Conservation (phyloP, 2,329 filamentous ascomycete species). For the Fusarium sp. region DNA sequence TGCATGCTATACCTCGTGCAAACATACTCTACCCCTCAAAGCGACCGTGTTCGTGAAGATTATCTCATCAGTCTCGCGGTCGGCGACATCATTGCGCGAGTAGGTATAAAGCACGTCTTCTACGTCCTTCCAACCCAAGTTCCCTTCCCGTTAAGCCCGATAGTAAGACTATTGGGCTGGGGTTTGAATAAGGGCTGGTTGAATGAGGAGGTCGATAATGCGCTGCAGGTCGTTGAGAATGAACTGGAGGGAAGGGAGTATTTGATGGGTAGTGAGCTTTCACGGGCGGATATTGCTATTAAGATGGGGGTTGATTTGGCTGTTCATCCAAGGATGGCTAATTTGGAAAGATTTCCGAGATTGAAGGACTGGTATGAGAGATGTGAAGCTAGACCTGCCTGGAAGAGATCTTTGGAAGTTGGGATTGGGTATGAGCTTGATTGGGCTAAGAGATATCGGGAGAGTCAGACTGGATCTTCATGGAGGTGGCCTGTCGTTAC, state of each 20-base stretch:
- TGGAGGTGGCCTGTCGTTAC: fast-evolving
- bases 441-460: neutral
- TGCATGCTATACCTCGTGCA: neutral
- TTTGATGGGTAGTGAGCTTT: neutral
- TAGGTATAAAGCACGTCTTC: neutral
- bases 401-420: neutral
- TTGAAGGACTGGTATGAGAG: neutral
- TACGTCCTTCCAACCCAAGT: neutral
- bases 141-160: neutral
- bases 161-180: neutral
- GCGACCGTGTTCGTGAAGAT: neutral
- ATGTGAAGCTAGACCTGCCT: neutral
- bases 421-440: neutral
- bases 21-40: neutral
- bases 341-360: neutral
- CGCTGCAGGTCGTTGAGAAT: neutral
- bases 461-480: neutral
- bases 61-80: neutral
- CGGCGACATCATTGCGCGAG: neutral
- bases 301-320: neutral
- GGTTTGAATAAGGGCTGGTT: neutral
- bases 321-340: neutral
- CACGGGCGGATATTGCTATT: neutral
- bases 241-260: neutral
- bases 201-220: neutral